A percentile compares a stretch with the other conserved stretches of the same genome.
Evolutionary conservation across 192 early-diverging fungal species (phyloP).

Genomic region (Piromyces finnis): DNA sequence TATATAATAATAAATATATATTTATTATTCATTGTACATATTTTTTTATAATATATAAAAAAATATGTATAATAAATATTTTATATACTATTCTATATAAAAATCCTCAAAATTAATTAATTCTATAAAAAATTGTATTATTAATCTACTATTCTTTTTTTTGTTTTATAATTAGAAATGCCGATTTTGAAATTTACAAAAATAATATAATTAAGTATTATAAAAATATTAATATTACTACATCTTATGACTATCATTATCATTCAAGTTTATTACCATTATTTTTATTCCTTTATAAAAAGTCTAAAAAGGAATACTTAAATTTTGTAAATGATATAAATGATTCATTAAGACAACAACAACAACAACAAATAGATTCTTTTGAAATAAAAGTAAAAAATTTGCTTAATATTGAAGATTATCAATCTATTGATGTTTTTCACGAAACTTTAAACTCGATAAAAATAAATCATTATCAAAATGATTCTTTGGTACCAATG

Average conservation of each 20-base stretch:
- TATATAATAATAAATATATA: too few species aligned
- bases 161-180: too few species aligned
- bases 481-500: not conserved
- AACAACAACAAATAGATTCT: not conserved
- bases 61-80: too few species aligned
- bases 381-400: too few species aligned
- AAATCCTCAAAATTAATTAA: too few species aligned
- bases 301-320: not conserved
- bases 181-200: not conserved
- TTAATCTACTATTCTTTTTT: too few species aligned
- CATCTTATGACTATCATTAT: not conserved
- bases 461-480: not conserved
- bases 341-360: not conserved
- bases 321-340: not conserved
- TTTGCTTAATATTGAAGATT: not conserved
- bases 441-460: not conserved
- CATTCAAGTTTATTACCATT: not conserved
- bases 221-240: not conserved
- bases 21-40: too few species aligned
- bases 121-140: too few species aligned
- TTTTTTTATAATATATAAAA: too few species aligned
- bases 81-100: too few species aligned
- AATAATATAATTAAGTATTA: not conserved
- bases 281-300: not conserved
- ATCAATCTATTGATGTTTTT: not conserved